Evolutionary conservation across 371 early-diverging fungal genomes (phyloP).

Genomic region (Amoeboaphelidium protococcarum): DNA sequence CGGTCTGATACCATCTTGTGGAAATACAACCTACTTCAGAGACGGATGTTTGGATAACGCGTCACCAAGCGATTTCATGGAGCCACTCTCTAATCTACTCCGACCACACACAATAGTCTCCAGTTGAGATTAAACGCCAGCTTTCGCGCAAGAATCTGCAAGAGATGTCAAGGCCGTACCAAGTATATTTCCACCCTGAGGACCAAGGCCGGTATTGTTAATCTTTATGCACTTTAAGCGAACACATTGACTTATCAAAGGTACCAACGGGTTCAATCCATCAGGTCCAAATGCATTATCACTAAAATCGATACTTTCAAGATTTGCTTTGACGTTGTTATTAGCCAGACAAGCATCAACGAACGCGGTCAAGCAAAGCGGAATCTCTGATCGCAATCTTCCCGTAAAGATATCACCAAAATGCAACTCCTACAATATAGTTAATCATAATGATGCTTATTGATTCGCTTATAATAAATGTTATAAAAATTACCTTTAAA

Average conservation of each 20-base stretch:
- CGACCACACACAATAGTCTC: slow-evolving; percentile 64
- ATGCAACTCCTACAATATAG: background rate
- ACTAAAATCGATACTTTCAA: slow-evolving; percentile 58
- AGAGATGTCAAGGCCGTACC: slow-evolving; percentile 51
- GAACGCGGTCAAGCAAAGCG: slow-evolving; percentile 45
- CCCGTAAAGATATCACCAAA: slow-evolving; percentile 75
- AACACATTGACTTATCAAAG: slow-evolving; percentile 47
- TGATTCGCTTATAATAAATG: background rate
- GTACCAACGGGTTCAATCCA: slow-evolving; percentile 61
- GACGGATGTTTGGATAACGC: slow-evolving; percentile 53
- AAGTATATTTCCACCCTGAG: slow-evolving; percentile 53
- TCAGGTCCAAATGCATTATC: slow-evolving; percentile 95
- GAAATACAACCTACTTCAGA: slow-evolving; percentile 59
- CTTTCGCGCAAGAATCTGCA: slow-evolving; percentile 29
- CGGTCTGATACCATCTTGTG: slow-evolving; percentile 87
- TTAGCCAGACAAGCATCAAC: slow-evolving; percentile 56
- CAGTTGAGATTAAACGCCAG: slow-evolving; percentile 28
- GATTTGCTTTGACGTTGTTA: too few relatives aligned
- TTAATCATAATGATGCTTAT: background rate
- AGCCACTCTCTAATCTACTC: slow-evolving; percentile 75
- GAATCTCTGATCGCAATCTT: slow-evolving; percentile 66
- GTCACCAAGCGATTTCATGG: slow-evolving; percentile 32
- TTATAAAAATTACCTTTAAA: slow-evolving; percentile 30
- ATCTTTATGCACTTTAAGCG: slow-evolving; percentile 47
- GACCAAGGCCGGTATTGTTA: slow-evolving; percentile 85